A percentile compares a stretch with the other conserved stretches of the same genome.
Evolutionary conservation across 1,284 basidiomycete species (phyloP).

Genomic region (Papiliotrema flavescens): DNA sequence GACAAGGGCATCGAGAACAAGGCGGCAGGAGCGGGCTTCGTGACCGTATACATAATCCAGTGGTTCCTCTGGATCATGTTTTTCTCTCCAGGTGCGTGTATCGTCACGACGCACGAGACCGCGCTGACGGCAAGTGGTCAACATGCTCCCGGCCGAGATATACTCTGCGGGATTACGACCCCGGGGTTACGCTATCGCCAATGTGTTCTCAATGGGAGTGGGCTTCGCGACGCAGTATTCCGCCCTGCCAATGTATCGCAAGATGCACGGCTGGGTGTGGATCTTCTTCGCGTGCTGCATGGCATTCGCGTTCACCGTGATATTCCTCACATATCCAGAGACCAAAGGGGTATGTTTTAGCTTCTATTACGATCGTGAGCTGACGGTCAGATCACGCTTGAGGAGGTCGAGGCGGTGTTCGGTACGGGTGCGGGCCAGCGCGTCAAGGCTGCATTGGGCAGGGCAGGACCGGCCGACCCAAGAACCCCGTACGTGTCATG

Average conservation of each 20-base stretch:
- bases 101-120: neutral
- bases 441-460: slow-evolving; percentile 13
- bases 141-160: slow-evolving; percentile 29
- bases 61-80: slow-evolving; percentile 31
- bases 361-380: neutral
- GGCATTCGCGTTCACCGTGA: slow-evolving; percentile 17
- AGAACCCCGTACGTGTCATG: slow-evolving; percentile 5
- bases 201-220: slow-evolving; percentile 26
- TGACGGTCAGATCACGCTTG: slow-evolving; percentile 17
- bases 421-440: slow-evolving; percentile 22
- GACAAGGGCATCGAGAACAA: slow-evolving; percentile 25
- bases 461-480: slow-evolving; percentile 7
- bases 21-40: slow-evolving; percentile 25
- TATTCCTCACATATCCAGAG: slow-evolving; percentile 27
- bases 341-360: slow-evolving; percentile 23
- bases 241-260: slow-evolving; percentile 26
- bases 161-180: slow-evolving; percentile 27
- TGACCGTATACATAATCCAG: slow-evolving; percentile 23
- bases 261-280: slow-evolving; percentile 28
- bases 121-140: slow-evolving; percentile 13
- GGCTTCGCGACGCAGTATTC: slow-evolving; percentile 29
- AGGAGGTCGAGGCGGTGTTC: slow-evolving; percentile 26
- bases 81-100: slow-evolving; percentile 20
- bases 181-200: slow-evolving; percentile 26
- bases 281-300: slow-evolving; percentile 29